Evolutionary conservation across 2,329 filamentous ascomycete genomes (phyloP).

Genomic region (Diaporthe velutina): DNA sequence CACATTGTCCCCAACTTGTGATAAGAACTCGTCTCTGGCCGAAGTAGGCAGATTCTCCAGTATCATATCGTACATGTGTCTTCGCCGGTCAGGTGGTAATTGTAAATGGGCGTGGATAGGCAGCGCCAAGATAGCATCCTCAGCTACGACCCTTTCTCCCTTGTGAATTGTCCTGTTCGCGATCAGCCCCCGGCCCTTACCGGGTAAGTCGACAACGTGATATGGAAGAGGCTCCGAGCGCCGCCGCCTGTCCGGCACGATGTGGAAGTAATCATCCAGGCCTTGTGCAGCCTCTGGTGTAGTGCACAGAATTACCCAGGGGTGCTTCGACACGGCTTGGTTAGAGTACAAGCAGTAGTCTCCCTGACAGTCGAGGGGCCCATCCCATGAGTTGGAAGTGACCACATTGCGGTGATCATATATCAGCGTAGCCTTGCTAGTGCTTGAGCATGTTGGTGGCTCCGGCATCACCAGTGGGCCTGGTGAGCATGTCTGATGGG

Average conservation of each 20-base stretch:
- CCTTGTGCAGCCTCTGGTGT: not conserved
- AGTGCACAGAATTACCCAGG: not conserved
- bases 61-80: not conserved
- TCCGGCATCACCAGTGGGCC: not conserved
- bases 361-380: conserved; percentile 1
- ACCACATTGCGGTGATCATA: not conserved
- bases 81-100: not conserved
- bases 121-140: conserved; percentile 6
- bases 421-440: not conserved
- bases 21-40: not conserved
- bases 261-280: not conserved
- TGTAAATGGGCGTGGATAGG: not conserved
- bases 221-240: not conserved
- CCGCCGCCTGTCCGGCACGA: not conserved
- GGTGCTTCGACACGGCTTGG: not conserved
- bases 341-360: conserved; percentile 18
- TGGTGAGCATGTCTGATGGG: not conserved
- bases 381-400: not conserved
- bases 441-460: not conserved
- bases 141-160: not conserved
- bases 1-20: not conserved
- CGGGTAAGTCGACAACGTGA: not conserved
- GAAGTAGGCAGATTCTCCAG: not conserved
- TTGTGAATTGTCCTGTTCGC: not conserved
- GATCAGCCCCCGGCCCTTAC: not conserved